Conservation (phyloP, 2,329 filamentous ascomycete species). For the Aspergillus fumigatus region DNA sequence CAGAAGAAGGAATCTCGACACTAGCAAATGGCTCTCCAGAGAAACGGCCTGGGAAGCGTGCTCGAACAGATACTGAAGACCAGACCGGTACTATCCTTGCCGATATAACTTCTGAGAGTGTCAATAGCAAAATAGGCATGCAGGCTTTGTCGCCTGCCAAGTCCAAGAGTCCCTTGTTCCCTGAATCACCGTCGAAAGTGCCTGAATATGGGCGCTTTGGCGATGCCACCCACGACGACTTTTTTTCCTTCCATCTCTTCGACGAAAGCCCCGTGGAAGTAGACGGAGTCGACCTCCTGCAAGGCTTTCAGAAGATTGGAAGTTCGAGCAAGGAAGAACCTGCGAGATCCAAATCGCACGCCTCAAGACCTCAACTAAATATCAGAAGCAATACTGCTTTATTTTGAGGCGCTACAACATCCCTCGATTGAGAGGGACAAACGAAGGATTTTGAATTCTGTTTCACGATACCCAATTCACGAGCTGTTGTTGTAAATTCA, state of each 20-base stretch:
- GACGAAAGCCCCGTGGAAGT: conserved; percentile 41
- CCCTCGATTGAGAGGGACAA: background rate
- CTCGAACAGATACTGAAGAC: conserved; percentile 46
- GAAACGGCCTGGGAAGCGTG: conserved; percentile 50
- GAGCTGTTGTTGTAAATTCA: background rate
- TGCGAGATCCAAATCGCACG: conserved; percentile 24
- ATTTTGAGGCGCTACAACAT: conserved; percentile 20
- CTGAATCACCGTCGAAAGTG: conserved; percentile 39
- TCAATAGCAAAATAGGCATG: conserved; percentile 32
- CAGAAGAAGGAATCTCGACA: conserved; percentile 34
- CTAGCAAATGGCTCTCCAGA: conserved; percentile 49
- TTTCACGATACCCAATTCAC: background rate
- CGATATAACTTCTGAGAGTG: conserved; percentile 37
- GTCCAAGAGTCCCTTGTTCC: conserved; percentile 29
- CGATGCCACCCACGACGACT: conserved; percentile 39
- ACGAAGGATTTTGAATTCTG: background rate
- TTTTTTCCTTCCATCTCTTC: conserved; percentile 46
- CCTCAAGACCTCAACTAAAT: conserved; percentile 28
- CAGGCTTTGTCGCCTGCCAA: conserved; percentile 33
- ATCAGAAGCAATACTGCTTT: conserved; percentile 31
- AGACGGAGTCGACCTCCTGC: conserved; percentile 43
- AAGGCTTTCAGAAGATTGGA: conserved; percentile 47
- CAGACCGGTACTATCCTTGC: conserved; percentile 49
- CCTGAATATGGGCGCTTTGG: conserved; percentile 28
- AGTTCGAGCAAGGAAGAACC: conserved; percentile 32